A percentile compares a stretch with the other conserved stretches of the same genome.
Conservation (phyloP, 768 basidiomycete genomes). For the Rickenella mellea region DNA sequence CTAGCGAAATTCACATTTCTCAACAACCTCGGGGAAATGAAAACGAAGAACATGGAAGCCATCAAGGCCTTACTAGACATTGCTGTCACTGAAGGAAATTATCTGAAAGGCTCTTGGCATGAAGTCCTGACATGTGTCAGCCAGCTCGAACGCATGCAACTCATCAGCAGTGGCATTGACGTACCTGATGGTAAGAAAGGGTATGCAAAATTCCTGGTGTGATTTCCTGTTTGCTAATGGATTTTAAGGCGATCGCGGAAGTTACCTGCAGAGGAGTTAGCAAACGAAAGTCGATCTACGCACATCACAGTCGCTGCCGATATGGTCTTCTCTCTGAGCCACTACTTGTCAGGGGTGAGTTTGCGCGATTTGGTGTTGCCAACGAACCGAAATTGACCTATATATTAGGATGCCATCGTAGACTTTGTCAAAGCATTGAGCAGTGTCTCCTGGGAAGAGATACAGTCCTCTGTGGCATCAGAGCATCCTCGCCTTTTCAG, state of each 20-base stretch:
- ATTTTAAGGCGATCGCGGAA: slow-evolving; percentile 36
- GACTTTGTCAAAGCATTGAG: slow-evolving; percentile 95
- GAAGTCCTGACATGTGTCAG: slow-evolving; percentile 96
- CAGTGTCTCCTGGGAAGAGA: slow-evolving; percentile 99
- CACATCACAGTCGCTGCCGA: slow-evolving; percentile 98
- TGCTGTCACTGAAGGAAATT: slow-evolving; percentile 93
- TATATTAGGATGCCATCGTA: slow-evolving; percentile 79
- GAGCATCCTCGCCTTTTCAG: slow-evolving; percentile 94
- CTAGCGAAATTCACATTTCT: slow-evolving; percentile 95
- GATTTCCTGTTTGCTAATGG: neutral
- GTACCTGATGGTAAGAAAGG: slow-evolving; percentile 76
- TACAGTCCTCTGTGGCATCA: slow-evolving; percentile 91
- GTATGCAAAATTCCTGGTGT: slow-evolving; percentile 32
- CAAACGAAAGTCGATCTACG: slow-evolving; percentile 92
- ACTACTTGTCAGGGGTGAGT: slow-evolving; percentile 88
- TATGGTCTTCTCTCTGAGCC: slow-evolving; percentile 97
- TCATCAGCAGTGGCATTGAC: slow-evolving; percentile 88
- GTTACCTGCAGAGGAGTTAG: slow-evolving; percentile 83
- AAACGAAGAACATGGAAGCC: slow-evolving; percentile 98
- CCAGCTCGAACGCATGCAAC: slow-evolving; percentile 96
- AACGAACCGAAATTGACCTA: slow-evolving; percentile 7
- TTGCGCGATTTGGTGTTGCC: neutral
- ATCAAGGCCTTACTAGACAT: slow-evolving; percentile 93
- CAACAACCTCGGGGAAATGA: slow-evolving; percentile 98
- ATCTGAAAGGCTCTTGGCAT: slow-evolving; percentile 91